Evolutionary conservation across 2,329 filamentous ascomycete species (phyloP).

Genomic region (Graphilbum fragrans): DNA sequence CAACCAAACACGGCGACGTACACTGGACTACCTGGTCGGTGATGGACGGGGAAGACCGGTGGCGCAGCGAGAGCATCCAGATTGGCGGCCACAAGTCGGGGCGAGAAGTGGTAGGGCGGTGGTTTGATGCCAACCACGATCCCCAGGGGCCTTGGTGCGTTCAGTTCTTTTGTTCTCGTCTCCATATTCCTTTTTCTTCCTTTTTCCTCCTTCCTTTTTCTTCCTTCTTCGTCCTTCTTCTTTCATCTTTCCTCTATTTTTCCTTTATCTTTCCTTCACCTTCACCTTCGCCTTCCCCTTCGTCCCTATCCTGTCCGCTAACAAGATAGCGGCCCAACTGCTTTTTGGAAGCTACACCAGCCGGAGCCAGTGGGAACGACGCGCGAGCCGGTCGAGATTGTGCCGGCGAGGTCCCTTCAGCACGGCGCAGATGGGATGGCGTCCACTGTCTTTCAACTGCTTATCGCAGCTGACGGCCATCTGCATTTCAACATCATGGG

Average conservation of each 20-base stretch:
- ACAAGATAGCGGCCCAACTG: constrained; percentile 51
- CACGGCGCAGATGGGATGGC: too few relatives aligned
- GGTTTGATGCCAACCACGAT: constrained; percentile 69
- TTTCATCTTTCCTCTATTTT: too few relatives aligned
- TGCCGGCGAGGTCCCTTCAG: too few relatives aligned
- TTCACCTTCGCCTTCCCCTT: too few relatives aligned
- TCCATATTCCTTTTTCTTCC: neutral
- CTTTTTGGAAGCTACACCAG: constrained; percentile 57
- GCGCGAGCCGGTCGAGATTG: neutral
- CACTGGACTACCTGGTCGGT: constrained; percentile 62
- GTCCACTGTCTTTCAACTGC: too few relatives aligned
- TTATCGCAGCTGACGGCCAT: too few relatives aligned
- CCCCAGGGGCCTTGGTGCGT: constrained; percentile 41
- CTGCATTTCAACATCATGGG: too few relatives aligned
- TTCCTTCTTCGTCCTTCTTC: too few relatives aligned
- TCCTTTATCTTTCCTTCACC: too few relatives aligned
- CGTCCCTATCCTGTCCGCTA: neutral
- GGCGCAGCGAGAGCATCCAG: constrained; percentile 68
- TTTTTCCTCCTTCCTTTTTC: neutral
- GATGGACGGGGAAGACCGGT: constrained; percentile 51
- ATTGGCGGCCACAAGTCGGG: constrained; percentile 54
- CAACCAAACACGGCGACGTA: constrained; percentile 59
- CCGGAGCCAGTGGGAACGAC: neutral
- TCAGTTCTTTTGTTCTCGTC: neutral
- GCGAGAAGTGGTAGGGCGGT: constrained; percentile 59